Conservation (phyloP, 1,139 yeast species). For the Blastobotrys apis region DNA sequence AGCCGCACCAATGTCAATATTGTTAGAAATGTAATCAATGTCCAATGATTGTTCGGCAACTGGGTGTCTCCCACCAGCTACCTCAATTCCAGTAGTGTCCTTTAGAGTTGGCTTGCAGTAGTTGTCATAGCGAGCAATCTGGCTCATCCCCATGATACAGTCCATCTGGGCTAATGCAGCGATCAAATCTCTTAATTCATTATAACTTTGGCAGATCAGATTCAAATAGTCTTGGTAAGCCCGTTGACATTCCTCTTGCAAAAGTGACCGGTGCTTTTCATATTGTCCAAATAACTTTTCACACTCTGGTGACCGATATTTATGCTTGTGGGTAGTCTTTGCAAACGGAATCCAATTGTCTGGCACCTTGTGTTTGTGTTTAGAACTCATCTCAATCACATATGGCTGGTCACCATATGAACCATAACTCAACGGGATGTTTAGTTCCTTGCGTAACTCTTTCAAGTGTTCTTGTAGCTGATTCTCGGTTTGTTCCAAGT, state of each 20-base stretch:
- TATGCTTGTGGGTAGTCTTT: constrained; percentile 64
- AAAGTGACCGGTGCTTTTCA: constrained; percentile 56
- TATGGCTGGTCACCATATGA: constrained; percentile 10
- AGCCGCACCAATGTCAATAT: constrained; percentile 46
- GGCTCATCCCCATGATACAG: constrained; percentile 67
- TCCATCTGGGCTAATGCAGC: constrained; percentile 59
- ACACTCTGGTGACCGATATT: constrained; percentile 66
- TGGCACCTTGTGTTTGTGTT: constrained; percentile 51
- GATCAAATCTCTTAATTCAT: constrained; percentile 48
- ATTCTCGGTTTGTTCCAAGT: constrained; percentile 5
- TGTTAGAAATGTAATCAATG: constrained; percentile 61
- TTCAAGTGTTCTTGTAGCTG: constrained; percentile 9
- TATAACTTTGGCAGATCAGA: constrained; percentile 46
- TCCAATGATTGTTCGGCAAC: constrained; percentile 54
- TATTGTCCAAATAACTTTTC: constrained; percentile 19
- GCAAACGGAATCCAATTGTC: constrained; percentile 69
- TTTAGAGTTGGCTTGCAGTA: constrained; percentile 53
- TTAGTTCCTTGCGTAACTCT: constrained; percentile 4
- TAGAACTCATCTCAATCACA: constrained; percentile 13
- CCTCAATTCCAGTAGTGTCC: constrained; percentile 48
- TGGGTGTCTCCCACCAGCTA: constrained; percentile 71
- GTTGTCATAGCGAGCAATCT: constrained; percentile 49
- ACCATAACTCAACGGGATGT: constrained; percentile 8
- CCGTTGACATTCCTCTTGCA: constrained; percentile 50
- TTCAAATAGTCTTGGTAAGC: constrained; percentile 52